These are phyloP conservation scores for Sabuloglossum arenarium DNA, from an alignment of 495 filamentous ascomycete genomes.

Conservation along the genomic window DNA sequence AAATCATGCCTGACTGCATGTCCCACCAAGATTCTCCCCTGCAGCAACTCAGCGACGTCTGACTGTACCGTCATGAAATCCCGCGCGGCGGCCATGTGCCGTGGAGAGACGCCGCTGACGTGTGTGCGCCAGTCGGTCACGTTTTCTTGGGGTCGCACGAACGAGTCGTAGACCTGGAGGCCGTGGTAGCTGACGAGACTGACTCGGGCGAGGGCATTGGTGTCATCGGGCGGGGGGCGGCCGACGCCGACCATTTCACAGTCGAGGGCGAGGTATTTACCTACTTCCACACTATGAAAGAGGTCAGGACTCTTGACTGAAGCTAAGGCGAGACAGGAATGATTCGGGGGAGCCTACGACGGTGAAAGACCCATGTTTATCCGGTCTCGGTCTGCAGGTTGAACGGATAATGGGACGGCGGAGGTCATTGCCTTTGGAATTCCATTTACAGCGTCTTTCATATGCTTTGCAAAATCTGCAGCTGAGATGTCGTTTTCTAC, in stretches of 20 bases:
- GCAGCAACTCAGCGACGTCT: constrained; percentile 48
- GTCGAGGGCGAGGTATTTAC: constrained; percentile 82
- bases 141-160: constrained; percentile 51
- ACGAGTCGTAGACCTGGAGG: constrained; percentile 76
- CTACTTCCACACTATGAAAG: constrained; percentile 25
- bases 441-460: constrained; percentile 33
- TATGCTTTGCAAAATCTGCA: constrained; percentile 35
- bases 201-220: constrained; percentile 56
- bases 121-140: constrained; percentile 80
- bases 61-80: constrained; percentile 54
- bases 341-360: constrained; percentile 16
- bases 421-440: constrained; percentile 2
- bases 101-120: constrained; percentile 57
- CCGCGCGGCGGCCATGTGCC: constrained; percentile 45
- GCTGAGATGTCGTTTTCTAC: constrained; percentile 39
- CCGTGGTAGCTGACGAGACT: constrained; percentile 86
- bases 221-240: constrained; percentile 30
- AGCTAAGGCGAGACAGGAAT: constrained; percentile 12
- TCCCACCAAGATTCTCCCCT: constrained; percentile 58
- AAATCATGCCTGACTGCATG: constrained; percentile 84
- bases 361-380: constrained; percentile 31
- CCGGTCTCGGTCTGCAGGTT: constrained; percentile 3
- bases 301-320: constrained; percentile 14
- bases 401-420: constrained; percentile 2
- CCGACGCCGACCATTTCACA: constrained; percentile 97